Evolutionary conservation across 1,284 basidiomycete genomes (phyloP), one percentile per base, ranked within the genome.

Genomic region (Gymnopus androsaceus): DNA sequence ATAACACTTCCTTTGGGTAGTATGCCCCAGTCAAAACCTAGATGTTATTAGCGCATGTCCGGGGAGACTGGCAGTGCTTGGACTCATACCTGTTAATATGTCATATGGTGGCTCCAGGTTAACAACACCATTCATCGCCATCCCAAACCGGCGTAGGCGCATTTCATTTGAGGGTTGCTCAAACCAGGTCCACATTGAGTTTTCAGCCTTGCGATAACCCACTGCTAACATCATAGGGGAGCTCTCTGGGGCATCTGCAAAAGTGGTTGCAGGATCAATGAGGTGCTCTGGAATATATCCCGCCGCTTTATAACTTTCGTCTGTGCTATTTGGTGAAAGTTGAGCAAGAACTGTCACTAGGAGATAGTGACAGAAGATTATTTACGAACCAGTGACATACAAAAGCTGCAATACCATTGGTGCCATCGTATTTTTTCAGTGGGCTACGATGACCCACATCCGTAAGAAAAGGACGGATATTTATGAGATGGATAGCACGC

Each of bases 31-130:
- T n/a, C n/a, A n/a, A n/a, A n/a, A n/a, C n/a, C n/a, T n/a, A n/a
- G n/a, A n/a, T n/a, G n/a, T n/a, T n/a, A n/a, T n/a, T n/a, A n/a
- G n/a, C n/a, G n/a, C n/a, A n/a, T n/a, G n/a, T n/a, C n/a, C n/a
- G n/a, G n/a, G n/a, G n/a, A n/a, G n/a, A n/a, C n/a, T n/a, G n/a
- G n/a, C n/a, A n/a, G n/a, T n/a, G n/a, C n/a, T n/a, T n/a, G n/a
- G n/a, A n/a, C n/a, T n/a, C n/a, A n/a, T n/a, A 79, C 74, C 69
- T 21, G 62, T 52, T 9, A 75, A 50, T n/a, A 72, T 64, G 6
- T 64, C 62, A 37, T 68, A 63, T 0, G 61, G 52, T 5, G 69
- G 58, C 34, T 69, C 57, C 30, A 72, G 44, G 5, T 56, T 63
- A 21, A 52, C 58, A 17, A 69, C 59, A 4, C 69, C 72, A 9